These are phyloP conservation scores for Zasmidium cellare DNA, from an alignment of 2,329 filamentous ascomycete species.

Conservation along the genomic window DNA sequence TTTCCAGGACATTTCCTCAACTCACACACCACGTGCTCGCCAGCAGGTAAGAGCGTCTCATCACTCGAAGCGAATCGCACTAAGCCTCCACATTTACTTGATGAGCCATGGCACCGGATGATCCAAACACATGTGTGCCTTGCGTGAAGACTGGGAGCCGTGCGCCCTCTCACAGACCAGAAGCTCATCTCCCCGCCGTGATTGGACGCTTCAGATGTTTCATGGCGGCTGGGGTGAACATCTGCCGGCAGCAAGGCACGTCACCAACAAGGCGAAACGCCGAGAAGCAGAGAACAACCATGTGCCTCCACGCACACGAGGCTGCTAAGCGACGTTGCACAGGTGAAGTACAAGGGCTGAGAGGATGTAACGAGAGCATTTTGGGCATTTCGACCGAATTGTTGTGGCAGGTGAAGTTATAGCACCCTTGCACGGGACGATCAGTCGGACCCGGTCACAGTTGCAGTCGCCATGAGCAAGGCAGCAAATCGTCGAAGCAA, in stretches of 20 bases:
- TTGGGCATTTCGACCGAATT: neutral
- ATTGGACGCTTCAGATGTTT: conserved; percentile 1
- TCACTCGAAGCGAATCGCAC: too few relatives aligned
- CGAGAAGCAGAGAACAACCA: neutral
- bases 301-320: conserved; percentile 7
- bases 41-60: too few relatives aligned
- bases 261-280: conserved; percentile 4
- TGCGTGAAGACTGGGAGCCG: neutral
- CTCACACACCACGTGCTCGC: too few relatives aligned
- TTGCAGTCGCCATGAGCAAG: neutral
- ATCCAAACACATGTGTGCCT: neutral
- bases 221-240: neutral
- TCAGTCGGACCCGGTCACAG: neutral
- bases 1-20: too few relatives aligned
- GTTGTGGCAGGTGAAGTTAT: neutral
- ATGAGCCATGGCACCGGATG: neutral
- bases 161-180: conserved; percentile 1
- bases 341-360: conserved; percentile 7
- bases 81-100: too few relatives aligned
- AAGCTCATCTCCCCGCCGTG: neutral
- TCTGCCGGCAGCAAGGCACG: conserved; percentile 4
- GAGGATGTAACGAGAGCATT: neutral
- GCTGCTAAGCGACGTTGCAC: conserved; percentile 2
- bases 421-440: neutral
- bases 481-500: neutral